Evolutionary conservation across 129 eudicot genomes (phyloP), one percentile per base, ranked within the genome.

Genomic region (Logfia minima): DNA sequence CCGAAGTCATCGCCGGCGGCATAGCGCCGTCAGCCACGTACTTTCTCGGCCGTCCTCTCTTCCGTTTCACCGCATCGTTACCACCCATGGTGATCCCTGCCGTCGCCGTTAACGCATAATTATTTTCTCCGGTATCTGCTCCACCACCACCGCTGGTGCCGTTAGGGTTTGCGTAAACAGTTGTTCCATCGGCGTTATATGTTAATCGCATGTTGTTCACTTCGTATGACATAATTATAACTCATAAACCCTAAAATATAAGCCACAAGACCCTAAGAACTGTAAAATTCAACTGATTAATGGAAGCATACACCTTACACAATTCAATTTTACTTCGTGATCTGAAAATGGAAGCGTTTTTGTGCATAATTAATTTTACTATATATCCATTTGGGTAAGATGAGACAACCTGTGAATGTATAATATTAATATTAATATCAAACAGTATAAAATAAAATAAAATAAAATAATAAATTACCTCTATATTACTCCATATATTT

Each of bases 11-110:
- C 55, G 55, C 55, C 77, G 23, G 45, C 41, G 9, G 82, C 77
- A 58, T 48, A 48, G 18, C 85, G 29, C 75, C 88, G 18, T 82
- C 75, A 1, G 63, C 63, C 11, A 22, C 26, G 48, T 88, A 85
- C 84, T 85, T 88, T 66, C 89, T 75, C 1, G 92, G 89, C 71
- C 92, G 67, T 1, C 92, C 92, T 23, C 92, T 59, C 83, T 69
- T 82, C 75, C 83, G 59, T 84, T 80, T 78, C 61, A 28, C 82
- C 8, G 43, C 77, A 23, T 35, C 79, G 66, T 29, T 78, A 18
- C 59, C 60, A 23, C 70, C 71, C 61, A 75, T 80, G 55, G 14
- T 48, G 55, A 48, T 14, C 17, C 55, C 55, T 48, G 55, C 55
- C n/a, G 18, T 48, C n/a, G 5, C n/a, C 55, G 55, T 48, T 48